phyloP scores from a whole-genome alignment of 441 rosid genomes.

The Viola pubescens region DNA sequence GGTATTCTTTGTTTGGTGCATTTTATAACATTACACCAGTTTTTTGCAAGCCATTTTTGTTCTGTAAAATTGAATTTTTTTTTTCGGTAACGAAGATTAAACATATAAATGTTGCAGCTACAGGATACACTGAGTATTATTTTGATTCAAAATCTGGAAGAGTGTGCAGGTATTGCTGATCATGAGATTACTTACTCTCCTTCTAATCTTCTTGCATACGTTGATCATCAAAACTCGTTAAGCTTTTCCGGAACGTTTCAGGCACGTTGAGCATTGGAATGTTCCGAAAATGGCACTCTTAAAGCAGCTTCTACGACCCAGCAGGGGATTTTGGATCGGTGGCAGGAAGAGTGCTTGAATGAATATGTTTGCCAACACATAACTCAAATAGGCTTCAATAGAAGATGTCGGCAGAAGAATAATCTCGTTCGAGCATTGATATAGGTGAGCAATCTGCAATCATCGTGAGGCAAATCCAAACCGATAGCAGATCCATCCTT shows the following conservation, averaged over 20 bases:
- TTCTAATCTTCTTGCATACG: neutral
- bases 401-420: too few species aligned
- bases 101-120: slow-evolving; percentile 39
- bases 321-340: slow-evolving; percentile 38
- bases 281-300: slow-evolving; percentile 87
- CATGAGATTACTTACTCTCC: neutral
- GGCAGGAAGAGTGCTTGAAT: slow-evolving; percentile 25
- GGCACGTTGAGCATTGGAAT: slow-evolving; percentile 95
- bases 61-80: neutral
- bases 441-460: too few species aligned
- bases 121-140: slow-evolving; percentile 84
- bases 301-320: slow-evolving; percentile 75
- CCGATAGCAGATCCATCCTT: too few species aligned
- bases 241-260: slow-evolving; percentile 19
- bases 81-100: neutral
- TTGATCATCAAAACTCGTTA: neutral
- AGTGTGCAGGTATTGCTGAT: slow-evolving; percentile 56
- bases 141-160: slow-evolving; percentile 58
- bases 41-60: neutral
- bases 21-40: neutral
- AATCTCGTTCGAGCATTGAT: too few species aligned
- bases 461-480: too few species aligned
- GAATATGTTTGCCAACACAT: too few species aligned
- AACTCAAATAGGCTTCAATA: too few species aligned
- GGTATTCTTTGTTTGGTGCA: slow-evolving; percentile 27